Evolutionary conservation across 2,329 filamentous ascomycete genomes (phyloP), one percentile per base, ranked within the genome.

Genomic region (Talaromyces islandicus): DNA sequence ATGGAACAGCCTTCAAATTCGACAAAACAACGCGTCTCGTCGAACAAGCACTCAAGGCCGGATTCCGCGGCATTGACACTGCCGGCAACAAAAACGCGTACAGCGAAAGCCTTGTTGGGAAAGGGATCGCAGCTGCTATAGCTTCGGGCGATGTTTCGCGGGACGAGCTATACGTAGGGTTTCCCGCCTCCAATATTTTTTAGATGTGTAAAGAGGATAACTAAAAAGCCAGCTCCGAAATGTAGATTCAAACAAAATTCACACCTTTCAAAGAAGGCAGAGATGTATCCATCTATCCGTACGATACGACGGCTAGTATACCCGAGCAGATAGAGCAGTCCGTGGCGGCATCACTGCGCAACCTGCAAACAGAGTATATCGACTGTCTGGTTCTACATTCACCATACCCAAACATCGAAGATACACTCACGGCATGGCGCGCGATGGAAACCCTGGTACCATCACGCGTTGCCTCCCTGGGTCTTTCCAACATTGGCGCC

Each of bases 1-100:
- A 59, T 21, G 57, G 57, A 35, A 59, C 57, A 10, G 57, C 57
- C 1, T 59, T 59, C 57, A 59, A 59, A 30, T 59, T 59, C 21
- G 57, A 59, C 14, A 48, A 59, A 14, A 59, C 24, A n/a, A 11
- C 32, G 7, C 12, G 12, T 12, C 50, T 58, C 14, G 50, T 59
- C 29, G 51, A 46, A 17, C 25, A 32, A 24, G 57, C 57, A 5
- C 29, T 59, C 2, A 59, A 24, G 46, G 57, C 51, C 10, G 57
- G 57, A 19, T 59, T 59, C 50, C 35, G 57, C 43, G 51, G 50
- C 11, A 59, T 59, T n/a, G 57, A 59, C 29, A 59, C 57, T 9
- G 57, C 57, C 4, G 38, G 57, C 12, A 59, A 38, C 38, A 46
- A 29, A 3, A 24, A 43, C 50, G 57, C 57, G 10, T 59, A 59